Evolutionary conservation across 2,329 filamentous ascomycete genomes (phyloP).

Genomic region (Clarireedia hainanense): DNA sequence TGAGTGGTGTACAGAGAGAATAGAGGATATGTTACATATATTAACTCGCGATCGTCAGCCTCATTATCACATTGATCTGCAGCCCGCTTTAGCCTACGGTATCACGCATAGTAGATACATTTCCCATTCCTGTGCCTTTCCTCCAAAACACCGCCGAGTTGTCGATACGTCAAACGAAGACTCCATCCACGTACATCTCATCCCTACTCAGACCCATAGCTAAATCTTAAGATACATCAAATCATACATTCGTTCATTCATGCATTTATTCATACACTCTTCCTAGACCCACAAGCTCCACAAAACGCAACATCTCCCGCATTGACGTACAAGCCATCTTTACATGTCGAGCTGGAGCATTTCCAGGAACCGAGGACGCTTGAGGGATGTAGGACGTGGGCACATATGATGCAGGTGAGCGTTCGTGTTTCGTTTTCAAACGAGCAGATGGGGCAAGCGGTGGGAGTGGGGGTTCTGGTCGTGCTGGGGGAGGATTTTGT

Average conservation of each 20-base stretch:
- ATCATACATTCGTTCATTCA: neutral
- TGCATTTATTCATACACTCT: neutral
- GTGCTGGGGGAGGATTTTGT: neutral
- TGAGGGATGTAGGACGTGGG: constrained; percentile 55
- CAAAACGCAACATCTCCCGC: constrained; percentile 62
- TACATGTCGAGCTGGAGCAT: constrained; percentile 50
- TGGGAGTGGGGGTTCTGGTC: neutral
- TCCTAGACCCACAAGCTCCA: constrained; percentile 52
- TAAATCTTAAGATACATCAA: neutral
- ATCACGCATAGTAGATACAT: too few relatives aligned
- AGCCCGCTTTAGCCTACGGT: too few relatives aligned
- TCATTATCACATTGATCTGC: too few relatives aligned
- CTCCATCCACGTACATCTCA: neutral
- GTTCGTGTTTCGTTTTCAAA: constrained; percentile 48
- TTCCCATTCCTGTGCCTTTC: too few relatives aligned
- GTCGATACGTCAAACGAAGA: neutral
- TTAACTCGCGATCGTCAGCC: too few relatives aligned
- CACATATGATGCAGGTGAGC: constrained; percentile 59
- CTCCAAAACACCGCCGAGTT: too few relatives aligned
- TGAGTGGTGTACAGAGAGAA: too few relatives aligned
- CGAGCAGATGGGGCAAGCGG: constrained; percentile 54
- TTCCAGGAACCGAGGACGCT: constrained; percentile 54
- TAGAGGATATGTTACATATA: too few relatives aligned
- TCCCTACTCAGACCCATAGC: neutral
- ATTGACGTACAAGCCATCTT: constrained; percentile 54